Base-by-base conservation (phyloP, 2,329 filamentous ascomycete species). In the Dactylellina parvicollis region DNA sequence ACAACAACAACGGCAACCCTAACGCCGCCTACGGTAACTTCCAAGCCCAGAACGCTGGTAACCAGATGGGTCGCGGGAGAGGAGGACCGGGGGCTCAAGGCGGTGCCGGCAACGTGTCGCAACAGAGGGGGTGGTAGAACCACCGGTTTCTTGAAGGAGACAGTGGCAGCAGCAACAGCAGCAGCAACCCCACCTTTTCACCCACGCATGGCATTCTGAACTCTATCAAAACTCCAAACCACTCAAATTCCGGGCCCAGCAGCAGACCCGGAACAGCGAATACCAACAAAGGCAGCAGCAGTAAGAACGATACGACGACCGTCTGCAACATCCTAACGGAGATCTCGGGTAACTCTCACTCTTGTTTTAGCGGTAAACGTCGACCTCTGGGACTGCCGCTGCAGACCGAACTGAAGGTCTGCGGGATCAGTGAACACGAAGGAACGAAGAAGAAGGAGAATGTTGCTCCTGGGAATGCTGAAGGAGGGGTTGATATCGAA, bases 61-160 rank as follows among this genome's bases (percentile, higher is more conserved):
- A 66, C 30, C 69, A 73, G 47, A 73, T 73, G 69, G 69, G 69
- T 36, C 60, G 60, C 26, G 69, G 69, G 8, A 73, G 69, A 36
- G 52, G 69, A 42, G 69, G 69, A 38, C 69, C 69, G 20, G 69
- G 69, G 30, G 56, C 47, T 16, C 69, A 73, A 56, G 60, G 60
- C 18, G 69, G 54, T 49, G 50, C 60, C 60, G 69, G 69, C 46
- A 73, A 66, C 44, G 54, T 73, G 55, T 73, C 69, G 44, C 69
- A 73, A 60, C 69, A 73, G 55, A 73, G 69, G 52, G 69, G 69
- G 26, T 73, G 69, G 69, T 73, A 73, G 69, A 30, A 56, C 69
- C 69, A 66, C 57, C 56, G 59, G 46, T 36, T 66, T 66, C 47
- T 72, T 60, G 49, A 59, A 22, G 69, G 40, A 56, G 60, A 73